Percentiles rank a stretch among this genome's conserved stretches.
Evolutionary conservation across 1,139 yeast genomes (phyloP).

Genomic region (Debaryomyces singareniensis): DNA sequence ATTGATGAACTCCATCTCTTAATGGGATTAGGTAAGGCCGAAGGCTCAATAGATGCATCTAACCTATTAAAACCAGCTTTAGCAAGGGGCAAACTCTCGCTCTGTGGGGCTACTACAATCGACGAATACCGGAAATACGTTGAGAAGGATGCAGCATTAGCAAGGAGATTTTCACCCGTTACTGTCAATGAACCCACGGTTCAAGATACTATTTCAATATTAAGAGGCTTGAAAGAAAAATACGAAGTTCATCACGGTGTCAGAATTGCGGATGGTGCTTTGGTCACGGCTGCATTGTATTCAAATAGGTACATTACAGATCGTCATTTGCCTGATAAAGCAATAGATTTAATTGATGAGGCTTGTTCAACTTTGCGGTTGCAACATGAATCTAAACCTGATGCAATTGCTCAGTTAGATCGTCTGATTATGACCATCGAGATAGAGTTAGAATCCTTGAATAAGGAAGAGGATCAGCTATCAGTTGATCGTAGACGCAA

Average conservation of each 20-base stretch:
- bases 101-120: slow-evolving; percentile 93
- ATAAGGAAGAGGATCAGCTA: slow-evolving; percentile 84
- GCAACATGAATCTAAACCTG: slow-evolving; percentile 97
- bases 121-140: slow-evolving; percentile 84
- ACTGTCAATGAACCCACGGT: slow-evolving; percentile 86
- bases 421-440: slow-evolving; percentile 89
- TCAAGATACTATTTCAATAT: slow-evolving; percentile 82
- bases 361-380: slow-evolving; percentile 92
- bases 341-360: slow-evolving; percentile 93
- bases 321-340: slow-evolving; percentile 89
- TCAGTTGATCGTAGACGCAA: slow-evolving; percentile 66
- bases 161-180: slow-evolving; percentile 90
- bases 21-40: slow-evolving; percentile 90
- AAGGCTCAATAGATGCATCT: slow-evolving; percentile 94
- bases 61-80: slow-evolving; percentile 88
- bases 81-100: slow-evolving; percentile 87
- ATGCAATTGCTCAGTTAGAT: slow-evolving; percentile 83
- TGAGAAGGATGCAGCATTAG: slow-evolving; percentile 87
- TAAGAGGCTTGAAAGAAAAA: slow-evolving; percentile 88
- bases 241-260: slow-evolving; percentile 99
- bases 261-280: slow-evolving; percentile 86
- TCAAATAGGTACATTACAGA: slow-evolving; percentile 90
- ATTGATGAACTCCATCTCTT: slow-evolving; percentile 90
- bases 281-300: slow-evolving; percentile 89
- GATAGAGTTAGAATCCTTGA: slow-evolving; percentile 86